Evolutionary conservation across 164 flowering plant genomes (phyloP).

Genomic region (Magnolia officinalis): DNA sequence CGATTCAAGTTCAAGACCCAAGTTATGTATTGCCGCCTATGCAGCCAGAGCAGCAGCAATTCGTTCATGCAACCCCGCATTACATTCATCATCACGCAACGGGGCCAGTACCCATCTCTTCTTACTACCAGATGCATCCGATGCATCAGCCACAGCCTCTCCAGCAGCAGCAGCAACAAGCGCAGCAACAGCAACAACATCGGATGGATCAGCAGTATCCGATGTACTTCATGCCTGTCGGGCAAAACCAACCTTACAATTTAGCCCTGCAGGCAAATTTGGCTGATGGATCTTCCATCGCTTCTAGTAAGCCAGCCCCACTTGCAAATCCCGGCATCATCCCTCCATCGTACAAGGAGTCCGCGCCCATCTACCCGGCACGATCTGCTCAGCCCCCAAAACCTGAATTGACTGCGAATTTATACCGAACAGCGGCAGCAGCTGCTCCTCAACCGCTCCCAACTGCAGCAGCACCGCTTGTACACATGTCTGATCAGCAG

Average conservation of each 20-base stretch:
- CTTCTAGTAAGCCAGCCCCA: slow-evolving; percentile 49
- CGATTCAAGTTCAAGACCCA: slow-evolving; percentile 52
- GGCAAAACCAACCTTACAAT: slow-evolving; percentile 59
- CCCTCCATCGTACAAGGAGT: slow-evolving; percentile 34
- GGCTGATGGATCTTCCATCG: slow-evolving; percentile 33
- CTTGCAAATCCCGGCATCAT: slow-evolving; percentile 39
- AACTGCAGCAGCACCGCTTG: slow-evolving; percentile 29
- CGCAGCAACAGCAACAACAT: slow-evolving; percentile 26
- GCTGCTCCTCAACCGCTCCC: slow-evolving; percentile 3
- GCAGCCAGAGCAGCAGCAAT: slow-evolving; percentile 49
- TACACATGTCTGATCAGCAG: slow-evolving; percentile 59
- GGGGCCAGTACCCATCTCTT: slow-evolving; percentile 49
- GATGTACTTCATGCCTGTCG: slow-evolving; percentile 51
- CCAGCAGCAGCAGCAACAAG: slow-evolving; percentile 21
- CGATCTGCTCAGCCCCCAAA: slow-evolving; percentile 42
- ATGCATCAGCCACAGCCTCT: slow-evolving; percentile 35
- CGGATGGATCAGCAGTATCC: slow-evolving; percentile 57
- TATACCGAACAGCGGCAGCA: slow-evolving; percentile 49
- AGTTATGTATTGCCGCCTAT: slow-evolving; percentile 40
- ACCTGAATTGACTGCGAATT: slow-evolving; percentile 48
- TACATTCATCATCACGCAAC: slow-evolving; percentile 59
- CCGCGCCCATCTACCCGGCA: slow-evolving; percentile 22
- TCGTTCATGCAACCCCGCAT: slow-evolving; percentile 53
- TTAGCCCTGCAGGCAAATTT: slow-evolving; percentile 44
- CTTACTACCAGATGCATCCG: slow-evolving; percentile 66